These are phyloP conservation scores for Micromonas pusilla DNA, from an alignment of 139 green algal genomes.

Conservation along the genomic window DNA sequence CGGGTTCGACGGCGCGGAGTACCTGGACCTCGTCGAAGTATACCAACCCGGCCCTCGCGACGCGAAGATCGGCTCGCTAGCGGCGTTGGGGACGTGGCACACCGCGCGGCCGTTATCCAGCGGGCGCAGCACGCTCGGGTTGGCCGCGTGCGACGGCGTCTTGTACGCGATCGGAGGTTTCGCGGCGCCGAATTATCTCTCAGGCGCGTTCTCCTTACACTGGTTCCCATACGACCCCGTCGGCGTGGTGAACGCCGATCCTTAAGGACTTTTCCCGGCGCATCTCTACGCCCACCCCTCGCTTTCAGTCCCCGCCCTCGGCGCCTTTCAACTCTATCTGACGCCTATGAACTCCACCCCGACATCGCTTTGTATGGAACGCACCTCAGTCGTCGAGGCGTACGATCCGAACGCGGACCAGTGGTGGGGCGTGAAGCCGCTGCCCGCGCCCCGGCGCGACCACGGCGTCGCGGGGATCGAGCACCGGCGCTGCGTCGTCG, in stretches of 20 bases:
- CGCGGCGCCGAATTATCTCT: background rate
- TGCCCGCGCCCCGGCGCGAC: background rate
- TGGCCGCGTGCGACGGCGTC: background rate
- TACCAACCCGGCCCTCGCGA: background rate
- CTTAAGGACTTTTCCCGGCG: no score
- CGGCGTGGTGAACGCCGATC: no score
- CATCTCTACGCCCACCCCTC: no score
- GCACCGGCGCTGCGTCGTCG: background rate
- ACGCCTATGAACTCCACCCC: no score
- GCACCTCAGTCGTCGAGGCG: no score
- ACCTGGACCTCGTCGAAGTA: conserved; percentile 6
- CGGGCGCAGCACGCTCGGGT: background rate
- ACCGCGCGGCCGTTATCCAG: background rate
- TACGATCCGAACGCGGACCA: conserved; percentile 18
- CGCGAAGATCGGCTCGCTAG: background rate
- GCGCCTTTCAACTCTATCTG: no score
- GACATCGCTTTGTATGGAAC: no score
- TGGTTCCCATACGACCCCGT: no score
- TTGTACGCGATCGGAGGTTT: conserved; percentile 16
- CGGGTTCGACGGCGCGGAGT: conserved; percentile 14
- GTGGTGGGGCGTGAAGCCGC: background rate
- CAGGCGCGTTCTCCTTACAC: no score
- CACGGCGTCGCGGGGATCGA: background rate
- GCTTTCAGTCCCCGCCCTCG: no score
- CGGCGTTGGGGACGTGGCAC: background rate